These are phyloP conservation scores for Mycena amicta DNA, from an alignment of 768 basidiomycete genomes.

Conservation along the genomic window DNA sequence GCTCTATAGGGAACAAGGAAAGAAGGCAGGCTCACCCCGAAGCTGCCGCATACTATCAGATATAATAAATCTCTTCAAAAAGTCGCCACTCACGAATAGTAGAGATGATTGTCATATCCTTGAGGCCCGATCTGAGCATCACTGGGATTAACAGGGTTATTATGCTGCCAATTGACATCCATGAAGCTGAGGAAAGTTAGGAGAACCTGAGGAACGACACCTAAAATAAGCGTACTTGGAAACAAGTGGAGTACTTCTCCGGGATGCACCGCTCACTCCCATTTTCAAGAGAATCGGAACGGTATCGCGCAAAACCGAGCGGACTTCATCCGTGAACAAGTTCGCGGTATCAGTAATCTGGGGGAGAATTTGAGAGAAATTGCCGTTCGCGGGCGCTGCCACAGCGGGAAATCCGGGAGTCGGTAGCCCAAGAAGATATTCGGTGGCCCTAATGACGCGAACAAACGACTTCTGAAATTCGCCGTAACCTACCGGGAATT, in stretches of 20 bases:
- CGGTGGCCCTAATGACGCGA: constrained; percentile 64
- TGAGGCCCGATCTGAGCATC: constrained; percentile 70
- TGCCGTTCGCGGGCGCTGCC: constrained; percentile 21
- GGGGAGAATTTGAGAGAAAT: constrained; percentile 31
- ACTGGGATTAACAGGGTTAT: constrained; percentile 71
- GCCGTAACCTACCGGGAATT: too few relatives aligned
- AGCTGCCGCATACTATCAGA: too few relatives aligned
- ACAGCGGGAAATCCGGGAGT: constrained; percentile 33
- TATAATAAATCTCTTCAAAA: too few relatives aligned
- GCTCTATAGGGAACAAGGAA: constrained; percentile 15
- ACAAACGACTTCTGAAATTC: constrained; percentile 75
- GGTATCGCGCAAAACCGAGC: constrained; percentile 35
- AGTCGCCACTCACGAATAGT: constrained; percentile 70
- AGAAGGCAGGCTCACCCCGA: constrained; percentile 46
- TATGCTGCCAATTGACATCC: constrained; percentile 78
- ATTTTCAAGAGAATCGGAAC: constrained; percentile 40
- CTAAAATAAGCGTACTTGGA: constrained; percentile 38
- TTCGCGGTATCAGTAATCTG: constrained; percentile 18
- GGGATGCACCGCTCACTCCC: constrained; percentile 14
- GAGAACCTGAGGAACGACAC: neutral
- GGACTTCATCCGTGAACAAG: constrained; percentile 31
- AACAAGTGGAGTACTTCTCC: constrained; percentile 17
- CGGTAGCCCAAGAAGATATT: constrained; percentile 59
- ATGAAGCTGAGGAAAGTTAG: constrained; percentile 59
- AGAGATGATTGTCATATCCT: constrained; percentile 78